Evolutionary conservation across 305 asterid species (phyloP), one percentile per base, ranked within the genome.

Genomic region (Fraxinus sp.): DNA sequence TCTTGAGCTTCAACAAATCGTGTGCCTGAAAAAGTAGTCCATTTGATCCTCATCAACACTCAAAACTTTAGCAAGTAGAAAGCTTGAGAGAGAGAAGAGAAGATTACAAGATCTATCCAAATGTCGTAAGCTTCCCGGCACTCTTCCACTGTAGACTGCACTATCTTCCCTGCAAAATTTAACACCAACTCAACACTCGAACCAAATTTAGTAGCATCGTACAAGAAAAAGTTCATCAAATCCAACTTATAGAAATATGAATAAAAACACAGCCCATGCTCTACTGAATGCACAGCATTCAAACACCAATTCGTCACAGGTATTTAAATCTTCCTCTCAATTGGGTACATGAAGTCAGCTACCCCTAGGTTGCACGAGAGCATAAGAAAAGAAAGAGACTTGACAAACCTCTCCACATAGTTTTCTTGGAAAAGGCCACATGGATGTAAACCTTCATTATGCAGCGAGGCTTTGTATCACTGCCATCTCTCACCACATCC

Each of bases 81-180:
- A 82, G 74, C 68, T 9, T 36, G 46, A 71, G 87, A 83, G 85
- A 71, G 20, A 68, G 79, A 64, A 2, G 74, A 59, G 80, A 83
- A 86, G 32, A 36, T 68, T 93, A 96, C 99, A 85, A 89, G 94
- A 66, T 91, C 91, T 55, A 92, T 91, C 98, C 98, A 96, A 84
- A 79, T 81, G 79, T 89, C 96, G 89, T 89, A 95, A 86, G 89
- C 93, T 73, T 92, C 98, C 80, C 97, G 95, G 83, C 97, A 92
- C 85, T 96, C 98, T 83, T 96, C 99, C 72, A 93, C 77, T 79
- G 99, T 96, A 75, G 98, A 93, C 92, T 92, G 97, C 82, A 95
- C 93, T 86, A 96, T 96, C 89, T 96, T 96, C 87, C 99, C 98
- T 96, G 99, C 89, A 89, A 83, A 85, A 85, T 64, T 32, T 77